Conservation (phyloP, 352 stramenopile species). For the Phytophthora vignae region DNA sequence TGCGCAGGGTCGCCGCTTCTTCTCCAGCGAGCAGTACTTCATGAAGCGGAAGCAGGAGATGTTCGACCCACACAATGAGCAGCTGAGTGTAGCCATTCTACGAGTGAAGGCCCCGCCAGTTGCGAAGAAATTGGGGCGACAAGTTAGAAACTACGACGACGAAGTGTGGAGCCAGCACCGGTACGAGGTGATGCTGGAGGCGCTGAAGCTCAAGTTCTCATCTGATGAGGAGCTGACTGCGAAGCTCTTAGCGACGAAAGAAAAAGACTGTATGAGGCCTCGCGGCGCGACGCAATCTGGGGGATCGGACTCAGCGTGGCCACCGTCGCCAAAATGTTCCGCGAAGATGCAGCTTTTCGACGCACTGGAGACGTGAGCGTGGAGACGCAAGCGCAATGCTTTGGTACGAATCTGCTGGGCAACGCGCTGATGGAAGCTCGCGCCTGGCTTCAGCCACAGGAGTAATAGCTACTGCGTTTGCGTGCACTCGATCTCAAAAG, state of each 20-base stretch:
- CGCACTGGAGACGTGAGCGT: constrained; percentile 46
- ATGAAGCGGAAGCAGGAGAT: constrained; percentile 80
- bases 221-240: constrained; percentile 38
- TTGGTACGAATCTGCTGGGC: constrained; percentile 64
- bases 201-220: constrained; percentile 73
- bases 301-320: constrained; percentile 63
- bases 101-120: constrained; percentile 52
- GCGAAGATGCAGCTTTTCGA: constrained; percentile 42
- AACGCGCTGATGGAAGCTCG: constrained; percentile 65
- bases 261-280: constrained; percentile 69
- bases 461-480: background rate
- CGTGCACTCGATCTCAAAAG: background rate
- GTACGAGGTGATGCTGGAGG: constrained; percentile 60
- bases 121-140: constrained; percentile 37
- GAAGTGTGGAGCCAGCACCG: constrained; percentile 48
- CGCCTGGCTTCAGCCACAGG: constrained; percentile 45
- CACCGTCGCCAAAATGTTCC: constrained; percentile 48
- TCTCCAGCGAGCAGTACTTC: constrained; percentile 78
- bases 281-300: constrained; percentile 60
- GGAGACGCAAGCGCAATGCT: constrained; percentile 43
- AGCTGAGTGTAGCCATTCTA: constrained; percentile 43
- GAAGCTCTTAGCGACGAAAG: constrained; percentile 51
- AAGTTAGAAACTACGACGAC: constrained; percentile 68
- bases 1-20: constrained; percentile 41
- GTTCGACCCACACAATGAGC: constrained; percentile 57